phyloP scores from a whole-genome alignment of 257 asterid genomes.

The Petunia secreta region DNA sequence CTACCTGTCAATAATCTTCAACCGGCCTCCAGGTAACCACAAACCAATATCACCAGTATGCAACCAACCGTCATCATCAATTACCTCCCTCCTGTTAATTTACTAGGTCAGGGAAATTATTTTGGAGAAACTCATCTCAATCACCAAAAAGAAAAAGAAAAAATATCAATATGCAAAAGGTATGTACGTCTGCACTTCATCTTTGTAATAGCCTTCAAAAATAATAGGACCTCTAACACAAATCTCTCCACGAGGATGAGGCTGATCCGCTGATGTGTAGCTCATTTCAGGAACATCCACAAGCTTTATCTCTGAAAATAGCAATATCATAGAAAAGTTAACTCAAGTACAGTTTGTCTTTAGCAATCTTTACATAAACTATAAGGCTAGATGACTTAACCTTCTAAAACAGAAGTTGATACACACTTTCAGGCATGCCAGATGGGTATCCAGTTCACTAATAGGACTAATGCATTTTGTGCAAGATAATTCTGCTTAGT shows the following conservation, averaged over 20 bases:
- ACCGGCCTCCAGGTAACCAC: conserved; percentile 95
- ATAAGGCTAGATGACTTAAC: conserved; percentile 2
- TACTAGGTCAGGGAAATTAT: conserved; percentile 30
- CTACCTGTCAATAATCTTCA: conserved; percentile 93
- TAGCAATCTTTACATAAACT: conserved; percentile 9
- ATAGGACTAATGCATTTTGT: neutral
- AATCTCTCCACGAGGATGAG: conserved; percentile 98
- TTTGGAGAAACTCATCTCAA: conserved; percentile 29
- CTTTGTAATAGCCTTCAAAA: conserved; percentile 90
- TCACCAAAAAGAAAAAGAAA: conserved; percentile 19
- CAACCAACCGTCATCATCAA: conserved; percentile 85
- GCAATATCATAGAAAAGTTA: neutral
- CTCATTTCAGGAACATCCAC: conserved; percentile 98
- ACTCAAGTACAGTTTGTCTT: neutral
- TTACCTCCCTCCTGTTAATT: conserved; percentile 78
- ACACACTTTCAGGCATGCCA: neutral
- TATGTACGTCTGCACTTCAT: conserved; percentile 78
- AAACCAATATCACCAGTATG: conserved; percentile 98
- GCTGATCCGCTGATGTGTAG: conserved; percentile 89
- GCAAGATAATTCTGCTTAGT: neutral
- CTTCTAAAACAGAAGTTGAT: neutral
- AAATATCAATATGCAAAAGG: conserved; percentile 26
- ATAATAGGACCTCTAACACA: conserved; percentile 91
- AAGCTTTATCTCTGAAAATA: conserved; percentile 75
- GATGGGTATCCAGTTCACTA: conserved; percentile 17